Base-by-base conservation (phyloP, 1,284 basidiomycete species). In the Puccinia triticina region DNA sequence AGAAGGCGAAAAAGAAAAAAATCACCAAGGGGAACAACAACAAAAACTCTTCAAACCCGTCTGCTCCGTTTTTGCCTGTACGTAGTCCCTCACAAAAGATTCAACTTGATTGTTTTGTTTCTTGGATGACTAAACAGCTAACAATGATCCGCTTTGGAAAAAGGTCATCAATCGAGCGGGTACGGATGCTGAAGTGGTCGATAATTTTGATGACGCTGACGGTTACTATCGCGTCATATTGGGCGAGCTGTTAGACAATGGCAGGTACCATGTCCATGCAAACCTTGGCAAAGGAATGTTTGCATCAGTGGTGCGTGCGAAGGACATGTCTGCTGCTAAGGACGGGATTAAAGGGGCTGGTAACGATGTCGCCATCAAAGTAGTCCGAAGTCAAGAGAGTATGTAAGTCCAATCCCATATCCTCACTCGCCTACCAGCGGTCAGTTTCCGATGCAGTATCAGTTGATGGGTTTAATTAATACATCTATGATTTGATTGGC, bases 201-300 rank as follows among this genome's bases (percentile, higher is more conserved):
- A 90, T 86, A 90, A 90, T 83, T 89, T 88, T 77, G 90, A 90
- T 82, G 97, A 99, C 87, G 87, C 92, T 0, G 97, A 99, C 87
- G 97, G 97, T 0, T 99, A 99, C 87, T 98, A 99, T 87, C 92
- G 92, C 83, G 91, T 97, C 83, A 95, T 96, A 73, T 90, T 98
- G 7, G 97, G 96, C 72, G 97, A 99, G 88, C 91, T 96, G 82
- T 89, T 98, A n/a, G 94, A 97, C 85, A 91, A 91, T 59, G 95
- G 94, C 1, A 91, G 93, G 66, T 99, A 98, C 87, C 95, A 98
- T 86, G 94, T 99, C 16, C 96, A 94, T 84, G 95, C 94, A 46
- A 94, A 91, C 71, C 89, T 99, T 16, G 97, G 97, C 48, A 96
- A 96, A 87, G 97, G 97, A 83, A 99, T 99, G 95, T 99, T 99